Conservation (phyloP, 805 yeast genomes). For the Starmerella asiatica region DNA sequence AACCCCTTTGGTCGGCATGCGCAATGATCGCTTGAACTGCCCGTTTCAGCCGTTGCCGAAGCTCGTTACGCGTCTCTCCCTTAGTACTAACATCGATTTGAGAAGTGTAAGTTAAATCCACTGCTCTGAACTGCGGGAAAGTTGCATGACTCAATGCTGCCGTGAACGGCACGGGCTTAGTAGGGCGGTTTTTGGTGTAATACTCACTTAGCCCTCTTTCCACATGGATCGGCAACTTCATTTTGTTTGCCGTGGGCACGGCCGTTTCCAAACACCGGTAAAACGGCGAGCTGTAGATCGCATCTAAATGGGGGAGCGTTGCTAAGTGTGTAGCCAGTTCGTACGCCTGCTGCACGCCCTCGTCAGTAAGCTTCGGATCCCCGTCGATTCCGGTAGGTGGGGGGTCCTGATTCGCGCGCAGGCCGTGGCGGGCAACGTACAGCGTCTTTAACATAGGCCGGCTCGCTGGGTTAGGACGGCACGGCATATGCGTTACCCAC, state of each 20-base stretch:
- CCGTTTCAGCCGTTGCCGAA: slow-evolving; percentile 44
- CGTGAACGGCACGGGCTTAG: slow-evolving; percentile 39
- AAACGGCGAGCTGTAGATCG: slow-evolving; percentile 67
- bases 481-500: too few relatives aligned
- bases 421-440: slow-evolving; percentile 48
- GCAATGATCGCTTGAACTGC: slow-evolving; percentile 49
- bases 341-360: slow-evolving; percentile 76
- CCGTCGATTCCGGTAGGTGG: slow-evolving; percentile 83
- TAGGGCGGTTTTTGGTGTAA: slow-evolving; percentile 58
- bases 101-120: slow-evolving; percentile 38
- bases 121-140: slow-evolving; percentile 33
- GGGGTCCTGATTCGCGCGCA: slow-evolving; percentile 52
- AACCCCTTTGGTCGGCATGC: slow-evolving; percentile 35
- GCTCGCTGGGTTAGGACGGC: too few relatives aligned
- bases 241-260: slow-evolving; percentile 47
- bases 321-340: slow-evolving; percentile 48
- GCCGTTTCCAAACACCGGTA: slow-evolving; percentile 80
- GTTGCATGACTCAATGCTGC: slow-evolving; percentile 31
- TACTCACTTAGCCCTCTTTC: slow-evolving; percentile 90
- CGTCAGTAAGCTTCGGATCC: slow-evolving; percentile 77
- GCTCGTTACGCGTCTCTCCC: slow-evolving; percentile 68
- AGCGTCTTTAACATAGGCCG: slow-evolving; percentile 10
- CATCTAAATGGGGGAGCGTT: slow-evolving; percentile 45
- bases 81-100: slow-evolving; percentile 44
- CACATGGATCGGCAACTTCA: slow-evolving; percentile 46